These are phyloP conservation scores for Phytophthora capsici DNA, from an alignment of 352 stramenopile genomes.

Conservation along the genomic window DNA sequence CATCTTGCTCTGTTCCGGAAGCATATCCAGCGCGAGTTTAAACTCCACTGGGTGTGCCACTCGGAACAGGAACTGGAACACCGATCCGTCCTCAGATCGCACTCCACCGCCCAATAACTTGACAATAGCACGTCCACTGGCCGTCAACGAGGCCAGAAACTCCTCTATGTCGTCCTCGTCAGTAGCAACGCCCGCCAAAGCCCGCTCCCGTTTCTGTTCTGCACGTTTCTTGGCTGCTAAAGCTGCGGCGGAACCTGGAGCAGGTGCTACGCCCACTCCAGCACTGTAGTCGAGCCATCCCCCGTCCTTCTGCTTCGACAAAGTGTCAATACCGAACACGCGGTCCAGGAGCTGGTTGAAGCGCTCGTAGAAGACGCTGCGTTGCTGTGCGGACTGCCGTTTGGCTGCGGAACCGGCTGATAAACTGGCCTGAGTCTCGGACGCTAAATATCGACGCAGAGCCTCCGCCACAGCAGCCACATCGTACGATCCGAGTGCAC, in stretches of 20 bases:
- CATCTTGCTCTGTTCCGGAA: slow-evolving; percentile 85
- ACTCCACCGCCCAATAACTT: slow-evolving; percentile 65
- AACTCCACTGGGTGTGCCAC: slow-evolving; percentile 82
- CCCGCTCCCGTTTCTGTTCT: slow-evolving; percentile 52
- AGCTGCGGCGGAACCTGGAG: slow-evolving; percentile 20
- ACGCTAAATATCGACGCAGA: slow-evolving; percentile 69
- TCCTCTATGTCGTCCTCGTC: slow-evolving; percentile 68
- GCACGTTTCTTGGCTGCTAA: slow-evolving; percentile 30
- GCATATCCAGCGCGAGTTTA: slow-evolving; percentile 79
- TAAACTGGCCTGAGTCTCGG: slow-evolving; percentile 73
- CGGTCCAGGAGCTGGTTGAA: slow-evolving; percentile 88
- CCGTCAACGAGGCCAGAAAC: slow-evolving; percentile 54
- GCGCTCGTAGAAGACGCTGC: slow-evolving; percentile 86
- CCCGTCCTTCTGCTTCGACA: slow-evolving; percentile 82
- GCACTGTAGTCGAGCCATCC: slow-evolving; percentile 87
- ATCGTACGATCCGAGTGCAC: slow-evolving; percentile 71
- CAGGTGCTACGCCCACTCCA: slow-evolving; percentile 38
- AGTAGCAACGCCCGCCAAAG: slow-evolving; percentile 41
- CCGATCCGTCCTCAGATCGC: slow-evolving; percentile 71
- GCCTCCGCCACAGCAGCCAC: slow-evolving; percentile 61
- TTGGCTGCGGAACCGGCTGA: slow-evolving; percentile 59
- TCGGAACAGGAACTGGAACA: slow-evolving; percentile 85
- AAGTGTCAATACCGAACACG: slow-evolving; percentile 72
- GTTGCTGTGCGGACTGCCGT: slow-evolving; percentile 78
- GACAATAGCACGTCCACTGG: slow-evolving; percentile 59